Evolutionary conservation across 495 filamentous ascomycete species (phyloP).

Genomic region (Hapsidospora chrysogenum): DNA sequence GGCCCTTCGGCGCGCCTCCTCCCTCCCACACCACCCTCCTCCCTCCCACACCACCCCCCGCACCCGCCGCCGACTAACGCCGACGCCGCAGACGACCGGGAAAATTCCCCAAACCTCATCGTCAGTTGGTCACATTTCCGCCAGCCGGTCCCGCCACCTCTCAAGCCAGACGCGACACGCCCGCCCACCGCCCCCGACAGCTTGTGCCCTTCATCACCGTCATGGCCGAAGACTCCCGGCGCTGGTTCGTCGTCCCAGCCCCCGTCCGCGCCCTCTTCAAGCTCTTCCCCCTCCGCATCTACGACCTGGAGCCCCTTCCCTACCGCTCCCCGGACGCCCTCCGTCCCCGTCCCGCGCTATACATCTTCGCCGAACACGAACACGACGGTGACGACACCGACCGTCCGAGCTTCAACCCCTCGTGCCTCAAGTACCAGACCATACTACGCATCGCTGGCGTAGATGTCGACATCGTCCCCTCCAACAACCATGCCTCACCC

Average conservation of each 20-base stretch:
- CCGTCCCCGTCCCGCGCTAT: constrained; percentile 36
- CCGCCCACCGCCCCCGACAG: neutral
- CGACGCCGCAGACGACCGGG: no score
- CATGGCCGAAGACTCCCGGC: constrained; percentile 4
- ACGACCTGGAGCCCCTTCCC: constrained; percentile 66
- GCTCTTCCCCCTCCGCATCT: constrained; percentile 58
- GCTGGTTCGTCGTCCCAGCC: constrained; percentile 47
- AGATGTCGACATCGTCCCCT: constrained; percentile 49
- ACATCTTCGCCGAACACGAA: constrained; percentile 52
- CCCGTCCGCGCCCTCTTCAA: constrained; percentile 74
- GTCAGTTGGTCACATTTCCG: no score
- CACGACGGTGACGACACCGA: constrained; percentile 39
- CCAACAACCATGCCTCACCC: constrained; percentile 87
- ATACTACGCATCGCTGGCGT: constrained; percentile 67
- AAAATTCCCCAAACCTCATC: no score
- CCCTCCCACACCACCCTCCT: no score
- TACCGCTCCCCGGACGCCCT: constrained; percentile 30
- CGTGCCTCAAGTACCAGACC: constrained; percentile 94
- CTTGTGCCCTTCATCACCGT: no score
- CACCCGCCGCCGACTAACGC: no score
- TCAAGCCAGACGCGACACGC: neutral
- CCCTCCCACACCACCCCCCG: no score
- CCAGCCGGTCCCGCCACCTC: neutral
- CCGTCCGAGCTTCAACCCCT: constrained; percentile 74
- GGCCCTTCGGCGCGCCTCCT: no score